phyloP scores from a whole-genome alignment of 352 stramenopile genomes.

The Globisporangium okanoganense region DNA sequence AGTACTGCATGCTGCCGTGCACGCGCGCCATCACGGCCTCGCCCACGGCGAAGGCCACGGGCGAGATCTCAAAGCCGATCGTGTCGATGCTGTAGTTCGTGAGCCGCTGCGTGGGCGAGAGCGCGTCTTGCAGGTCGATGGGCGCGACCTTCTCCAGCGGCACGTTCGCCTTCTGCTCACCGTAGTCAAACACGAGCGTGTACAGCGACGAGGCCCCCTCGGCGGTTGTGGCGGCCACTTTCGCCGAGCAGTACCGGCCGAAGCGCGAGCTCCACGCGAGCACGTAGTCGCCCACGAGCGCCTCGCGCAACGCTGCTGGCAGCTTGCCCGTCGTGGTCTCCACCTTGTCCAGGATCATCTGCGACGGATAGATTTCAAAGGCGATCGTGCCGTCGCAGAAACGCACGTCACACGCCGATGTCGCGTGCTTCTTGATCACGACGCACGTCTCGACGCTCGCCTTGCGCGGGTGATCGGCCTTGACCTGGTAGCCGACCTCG shows the following conservation, averaged over 20 bases:
- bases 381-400: constrained; percentile 78
- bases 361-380: constrained; percentile 72
- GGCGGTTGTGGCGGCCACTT: constrained; percentile 28
- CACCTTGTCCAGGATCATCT: constrained; percentile 65
- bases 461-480: constrained; percentile 63
- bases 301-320: constrained; percentile 13
- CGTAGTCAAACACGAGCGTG: constrained; percentile 69
- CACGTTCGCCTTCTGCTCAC: constrained; percentile 50
- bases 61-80: constrained; percentile 67
- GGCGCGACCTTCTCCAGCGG: constrained; percentile 44
- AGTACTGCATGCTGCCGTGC: constrained; percentile 54
- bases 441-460: constrained; percentile 60
- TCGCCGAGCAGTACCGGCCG: constrained; percentile 58
- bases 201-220: constrained; percentile 33
- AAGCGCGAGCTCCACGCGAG: constrained; percentile 77
- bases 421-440: constrained; percentile 61
- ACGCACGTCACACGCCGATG: constrained; percentile 58
- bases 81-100: constrained; percentile 79
- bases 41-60: constrained; percentile 43
- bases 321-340: constrained; percentile 14
- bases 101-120: constrained; percentile 56
- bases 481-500: constrained; percentile 70
- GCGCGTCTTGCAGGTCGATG: constrained; percentile 47
- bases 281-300: constrained; percentile 45
- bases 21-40: constrained; percentile 63